phyloP scores from a whole-genome alignment of 2,329 filamentous ascomycete genomes.

The Diaporthe sp. region DNA sequence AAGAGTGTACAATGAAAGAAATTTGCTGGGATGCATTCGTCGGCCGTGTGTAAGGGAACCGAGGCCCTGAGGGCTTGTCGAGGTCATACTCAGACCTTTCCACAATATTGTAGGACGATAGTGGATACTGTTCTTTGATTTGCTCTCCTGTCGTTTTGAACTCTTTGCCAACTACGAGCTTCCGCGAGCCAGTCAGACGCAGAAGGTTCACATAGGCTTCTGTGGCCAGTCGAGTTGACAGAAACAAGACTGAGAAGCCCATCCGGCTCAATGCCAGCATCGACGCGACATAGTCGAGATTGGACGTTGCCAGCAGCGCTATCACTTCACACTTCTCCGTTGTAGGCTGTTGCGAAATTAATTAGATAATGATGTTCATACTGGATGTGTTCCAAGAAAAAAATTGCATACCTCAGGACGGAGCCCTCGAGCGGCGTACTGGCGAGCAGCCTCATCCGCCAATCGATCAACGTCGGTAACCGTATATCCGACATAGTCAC shows the following conservation, averaged over 20 bases:
- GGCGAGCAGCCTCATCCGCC: constrained; percentile 38
- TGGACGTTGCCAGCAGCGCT: constrained; percentile 62
- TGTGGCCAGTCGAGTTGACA: constrained; percentile 67
- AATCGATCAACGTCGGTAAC: constrained; percentile 36
- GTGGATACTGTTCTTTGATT: constrained; percentile 47
- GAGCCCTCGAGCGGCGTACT: constrained; percentile 34
- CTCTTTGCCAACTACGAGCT: constrained; percentile 47
- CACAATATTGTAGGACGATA: constrained; percentile 44
- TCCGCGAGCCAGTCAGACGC: constrained; percentile 55
- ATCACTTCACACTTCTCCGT: constrained; percentile 54
- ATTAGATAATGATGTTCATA: not conserved
- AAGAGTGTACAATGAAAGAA: constrained; percentile 53
- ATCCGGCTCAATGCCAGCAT: constrained; percentile 66
- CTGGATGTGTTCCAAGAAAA: not conserved
- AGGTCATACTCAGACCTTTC: constrained; percentile 40
- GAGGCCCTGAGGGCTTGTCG: constrained; percentile 23
- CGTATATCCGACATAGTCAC: constrained; percentile 38
- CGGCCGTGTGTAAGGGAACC: constrained; percentile 43
- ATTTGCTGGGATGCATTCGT: constrained; percentile 43
- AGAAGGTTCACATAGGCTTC: constrained; percentile 65
- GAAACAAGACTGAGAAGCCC: constrained; percentile 65
- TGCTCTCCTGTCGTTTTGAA: constrained; percentile 38
- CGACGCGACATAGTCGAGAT: constrained; percentile 66
- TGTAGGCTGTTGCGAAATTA: not conserved
- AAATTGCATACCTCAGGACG: constrained; percentile 28